Conservation (phyloP, 108 stramenopile genomes). For the Cylindrotheca closterium region DNA sequence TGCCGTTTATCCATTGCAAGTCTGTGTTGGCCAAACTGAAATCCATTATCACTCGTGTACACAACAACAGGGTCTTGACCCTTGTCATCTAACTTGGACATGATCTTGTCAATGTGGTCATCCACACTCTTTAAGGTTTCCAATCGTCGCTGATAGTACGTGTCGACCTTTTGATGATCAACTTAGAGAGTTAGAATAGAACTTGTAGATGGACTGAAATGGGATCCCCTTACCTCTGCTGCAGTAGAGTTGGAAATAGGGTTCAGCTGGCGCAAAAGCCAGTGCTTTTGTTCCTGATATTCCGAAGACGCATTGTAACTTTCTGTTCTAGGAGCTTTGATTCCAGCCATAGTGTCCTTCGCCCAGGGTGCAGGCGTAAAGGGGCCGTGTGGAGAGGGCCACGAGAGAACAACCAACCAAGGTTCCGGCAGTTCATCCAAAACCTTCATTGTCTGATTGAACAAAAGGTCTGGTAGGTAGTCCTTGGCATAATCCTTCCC, state of each 20-base stretch:
- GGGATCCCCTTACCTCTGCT: not conserved
- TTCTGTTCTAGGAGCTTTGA: conserved; percentile 7
- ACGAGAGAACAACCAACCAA: conserved; percentile 26
- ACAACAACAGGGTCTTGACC: conserved; percentile 21
- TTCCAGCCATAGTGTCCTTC: conserved; percentile 3
- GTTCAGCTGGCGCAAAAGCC: conserved; percentile 20
- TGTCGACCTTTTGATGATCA: not conserved
- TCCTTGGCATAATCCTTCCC: conserved; percentile 26
- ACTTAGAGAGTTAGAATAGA: not conserved
- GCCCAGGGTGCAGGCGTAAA: conserved; percentile 38
- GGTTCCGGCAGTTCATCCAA: conserved; percentile 20
- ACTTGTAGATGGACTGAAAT: too few relatives aligned
- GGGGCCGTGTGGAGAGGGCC: conserved; percentile 41
- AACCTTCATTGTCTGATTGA: conserved; percentile 12
- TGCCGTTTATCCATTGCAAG: conserved; percentile 32
- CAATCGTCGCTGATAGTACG: conserved; percentile 18
- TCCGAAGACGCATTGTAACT: conserved; percentile 21
- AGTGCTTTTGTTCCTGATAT: conserved; percentile 24
- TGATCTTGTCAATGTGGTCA: conserved; percentile 16
- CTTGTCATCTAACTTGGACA: conserved; percentile 2
- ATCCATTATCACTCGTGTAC: conserved; percentile 40
- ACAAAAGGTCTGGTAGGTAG: conserved; percentile 35
- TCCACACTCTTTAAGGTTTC: conserved; percentile 30
- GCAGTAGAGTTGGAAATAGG: conserved; percentile 5
- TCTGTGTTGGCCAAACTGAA: conserved; percentile 48